Base-by-base conservation (phyloP, 345 rosid genomes). In the Salix brachista region DNA sequence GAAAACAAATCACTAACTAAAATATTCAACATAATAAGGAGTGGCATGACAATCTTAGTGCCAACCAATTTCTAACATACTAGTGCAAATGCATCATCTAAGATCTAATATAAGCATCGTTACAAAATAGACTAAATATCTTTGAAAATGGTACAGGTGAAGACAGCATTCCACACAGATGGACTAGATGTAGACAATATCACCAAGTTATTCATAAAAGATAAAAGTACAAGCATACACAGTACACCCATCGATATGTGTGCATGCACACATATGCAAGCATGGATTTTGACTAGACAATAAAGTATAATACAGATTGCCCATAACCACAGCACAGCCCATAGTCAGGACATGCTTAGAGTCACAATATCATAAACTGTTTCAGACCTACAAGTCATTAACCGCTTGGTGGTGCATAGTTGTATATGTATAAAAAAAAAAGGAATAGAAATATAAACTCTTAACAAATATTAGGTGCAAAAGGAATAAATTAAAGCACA, bases 351-450 rank as follows among this genome's bases (percentile, higher is more conserved):
- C 6, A 18, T 26, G 18, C 26, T 42, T 44, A 34, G 30, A 28
- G 44, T 65, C 42, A 18, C 39, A 44, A 64, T 64, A 30, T 65
- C 70, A 61, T 30, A 74, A 8, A 44, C 12, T 44, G 26, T 50
- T 65, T 60, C 46, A 73, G 17, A 37, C 36, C 75, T 60, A 46
- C 71, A 67, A 75, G 65, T 37, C 67, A 75, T 52, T 4, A 36
- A 25, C 36, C 26, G 56, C 65, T 19, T 34, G 62, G 21, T 50
- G 56, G 19, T 50, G 56, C 19, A 50, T 50, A 17, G 56, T 50
- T 14, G 1, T 2, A 50, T 4, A 50, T 16, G 17, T 4, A 4
- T 2, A 50, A 4, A 50, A 17, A 48, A n/a, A 50, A 17, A 50
- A 16, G 21, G 19, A 50, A 50, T 4, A 50, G 56, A 50, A 50